Conservation (phyloP, 2,329 filamentous ascomycete species). For the Exophiala sp. region DNA sequence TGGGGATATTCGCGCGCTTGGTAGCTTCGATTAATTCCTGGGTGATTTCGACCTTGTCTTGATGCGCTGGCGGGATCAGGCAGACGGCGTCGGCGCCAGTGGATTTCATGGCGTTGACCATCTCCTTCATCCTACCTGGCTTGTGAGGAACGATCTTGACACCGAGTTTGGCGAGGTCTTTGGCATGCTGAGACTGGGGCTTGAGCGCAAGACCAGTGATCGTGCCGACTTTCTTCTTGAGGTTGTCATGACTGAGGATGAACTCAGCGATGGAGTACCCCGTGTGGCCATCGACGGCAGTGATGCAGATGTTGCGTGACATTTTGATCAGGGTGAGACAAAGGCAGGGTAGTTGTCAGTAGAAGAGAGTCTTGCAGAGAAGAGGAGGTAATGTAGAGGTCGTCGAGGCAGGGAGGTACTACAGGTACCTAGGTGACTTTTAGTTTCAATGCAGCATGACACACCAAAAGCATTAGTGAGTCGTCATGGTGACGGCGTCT, state of each 20-base stretch:
- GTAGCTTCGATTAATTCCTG: slow-evolving; percentile 46
- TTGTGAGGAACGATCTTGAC: slow-evolving; percentile 43
- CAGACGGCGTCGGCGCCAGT: slow-evolving; percentile 48
- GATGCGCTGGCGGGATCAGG: slow-evolving; percentile 48
- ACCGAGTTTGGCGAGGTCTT: slow-evolving; percentile 43
- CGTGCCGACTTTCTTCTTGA: slow-evolving; percentile 42
- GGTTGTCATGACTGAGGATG: slow-evolving; percentile 43
- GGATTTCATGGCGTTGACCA: slow-evolving; percentile 41
- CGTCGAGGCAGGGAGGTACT: too few species aligned
- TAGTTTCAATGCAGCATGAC: neutral
- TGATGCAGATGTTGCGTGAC: slow-evolving; percentile 47
- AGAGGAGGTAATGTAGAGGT: neutral
- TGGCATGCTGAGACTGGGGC: slow-evolving; percentile 36
- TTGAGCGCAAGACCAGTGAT: slow-evolving; percentile 44
- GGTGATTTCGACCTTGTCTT: slow-evolving; percentile 47
- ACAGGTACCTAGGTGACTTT: too few species aligned
- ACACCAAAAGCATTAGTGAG: neutral
- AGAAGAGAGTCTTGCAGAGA: neutral
- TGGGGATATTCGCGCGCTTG: slow-evolving; percentile 44
- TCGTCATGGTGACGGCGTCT: neutral
- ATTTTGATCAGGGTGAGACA: neutral
- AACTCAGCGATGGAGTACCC: slow-evolving; percentile 52
- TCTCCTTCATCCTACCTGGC: slow-evolving; percentile 39
- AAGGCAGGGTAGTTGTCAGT: neutral
- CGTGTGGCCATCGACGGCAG: slow-evolving; percentile 50